These are phyloP conservation scores for Helicostylum pulchrum DNA, from an alignment of 192 early-diverging fungal genomes.

Conservation along the genomic window DNA sequence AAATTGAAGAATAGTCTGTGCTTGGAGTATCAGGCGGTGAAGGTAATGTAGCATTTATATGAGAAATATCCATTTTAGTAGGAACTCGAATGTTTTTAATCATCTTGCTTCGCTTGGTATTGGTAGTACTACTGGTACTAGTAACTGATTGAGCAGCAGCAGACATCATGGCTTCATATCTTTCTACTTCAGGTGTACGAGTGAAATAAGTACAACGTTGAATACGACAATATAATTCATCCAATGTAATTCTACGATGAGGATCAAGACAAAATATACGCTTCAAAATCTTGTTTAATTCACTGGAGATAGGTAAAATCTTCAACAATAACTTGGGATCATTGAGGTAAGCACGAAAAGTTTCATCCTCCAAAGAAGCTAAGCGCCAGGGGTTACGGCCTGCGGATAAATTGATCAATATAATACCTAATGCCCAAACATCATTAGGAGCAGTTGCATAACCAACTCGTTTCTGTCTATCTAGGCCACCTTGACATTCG, in stretches of 20 bases:
- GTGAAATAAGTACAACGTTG: slow-evolving; percentile 46
- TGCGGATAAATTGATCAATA: slow-evolving; percentile 83
- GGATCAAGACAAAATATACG: slow-evolving; percentile 74
- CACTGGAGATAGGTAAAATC: slow-evolving; percentile 64
- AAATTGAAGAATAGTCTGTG: not conserved
- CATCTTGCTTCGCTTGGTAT: too few species aligned
- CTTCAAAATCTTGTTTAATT: slow-evolving; percentile 66
- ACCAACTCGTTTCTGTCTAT: slow-evolving; percentile 32
- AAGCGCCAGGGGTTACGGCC: slow-evolving; percentile 82
- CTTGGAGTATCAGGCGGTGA: not conserved
- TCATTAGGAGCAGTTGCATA: slow-evolving; percentile 75
- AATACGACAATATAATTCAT: slow-evolving; percentile 41
- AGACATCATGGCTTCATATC: slow-evolving; percentile 8
- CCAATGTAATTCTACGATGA: slow-evolving; percentile 45
- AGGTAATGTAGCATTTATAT: not conserved
- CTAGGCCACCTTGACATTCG: slow-evolving; percentile 65
- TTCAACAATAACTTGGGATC: slow-evolving; percentile 60
- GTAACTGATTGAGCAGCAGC: not conserved
- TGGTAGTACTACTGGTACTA: too few species aligned
- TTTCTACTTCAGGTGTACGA: slow-evolving; percentile 27
- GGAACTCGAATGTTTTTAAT: not conserved
- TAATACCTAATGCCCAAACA: slow-evolving; percentile 86
- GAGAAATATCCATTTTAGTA: not conserved
- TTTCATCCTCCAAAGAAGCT: slow-evolving; percentile 67
- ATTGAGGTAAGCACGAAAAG: slow-evolving; percentile 68